Percentiles rank a stretch among this genome's conserved stretches.
Evolutionary conservation across 768 basidiomycete genomes (phyloP).

Genomic region (Boletus bicolor): DNA sequence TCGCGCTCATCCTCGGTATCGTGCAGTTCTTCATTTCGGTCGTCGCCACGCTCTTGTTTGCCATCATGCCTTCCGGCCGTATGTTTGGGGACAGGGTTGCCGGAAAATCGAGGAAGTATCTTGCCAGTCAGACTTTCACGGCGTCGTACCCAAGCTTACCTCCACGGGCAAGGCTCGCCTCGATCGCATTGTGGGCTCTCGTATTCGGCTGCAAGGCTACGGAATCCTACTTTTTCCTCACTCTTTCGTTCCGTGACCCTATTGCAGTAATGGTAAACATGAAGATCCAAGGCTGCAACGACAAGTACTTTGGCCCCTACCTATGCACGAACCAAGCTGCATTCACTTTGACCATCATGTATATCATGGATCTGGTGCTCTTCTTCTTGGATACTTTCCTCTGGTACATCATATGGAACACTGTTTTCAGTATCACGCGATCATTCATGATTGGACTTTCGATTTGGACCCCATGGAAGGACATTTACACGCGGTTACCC

Average conservation of each 20-base stretch:
- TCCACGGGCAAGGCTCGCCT: slow-evolving; percentile 66
- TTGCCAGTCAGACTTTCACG: slow-evolving; percentile 97
- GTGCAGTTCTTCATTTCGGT: slow-evolving; percentile 96
- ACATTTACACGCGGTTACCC: slow-evolving; percentile 92
- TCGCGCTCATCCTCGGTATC: slow-evolving; percentile 90
- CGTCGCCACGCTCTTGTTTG: slow-evolving; percentile 80
- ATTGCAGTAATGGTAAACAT: slow-evolving; percentile 95
- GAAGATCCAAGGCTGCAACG: slow-evolving; percentile 88
- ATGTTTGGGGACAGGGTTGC: slow-evolving; percentile 99
- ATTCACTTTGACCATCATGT: slow-evolving; percentile 97
- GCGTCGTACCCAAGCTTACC: slow-evolving; percentile 83
- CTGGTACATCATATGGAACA: slow-evolving; percentile 99
- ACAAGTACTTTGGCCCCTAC: slow-evolving; percentile 78
- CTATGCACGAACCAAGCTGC: slow-evolving; percentile 93
- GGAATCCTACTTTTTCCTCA: slow-evolving; percentile 98
- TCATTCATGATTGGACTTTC: slow-evolving; percentile 90
- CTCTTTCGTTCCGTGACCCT: slow-evolving; percentile 89
- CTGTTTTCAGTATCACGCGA: slow-evolving; percentile 83
- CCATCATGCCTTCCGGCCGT: slow-evolving; percentile 90
- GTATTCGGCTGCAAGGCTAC: slow-evolving; percentile 96
- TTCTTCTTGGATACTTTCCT: slow-evolving; percentile 99
- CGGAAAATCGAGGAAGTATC: slow-evolving; percentile 93
- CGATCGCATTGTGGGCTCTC: slow-evolving; percentile 81
- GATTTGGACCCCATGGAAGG: slow-evolving; percentile 99
- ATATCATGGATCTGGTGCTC: slow-evolving; percentile 93